These are phyloP conservation scores for Macadamia tetraphylla DNA, from an alignment of 164 flowering plant genomes.

Conservation along the genomic window DNA sequence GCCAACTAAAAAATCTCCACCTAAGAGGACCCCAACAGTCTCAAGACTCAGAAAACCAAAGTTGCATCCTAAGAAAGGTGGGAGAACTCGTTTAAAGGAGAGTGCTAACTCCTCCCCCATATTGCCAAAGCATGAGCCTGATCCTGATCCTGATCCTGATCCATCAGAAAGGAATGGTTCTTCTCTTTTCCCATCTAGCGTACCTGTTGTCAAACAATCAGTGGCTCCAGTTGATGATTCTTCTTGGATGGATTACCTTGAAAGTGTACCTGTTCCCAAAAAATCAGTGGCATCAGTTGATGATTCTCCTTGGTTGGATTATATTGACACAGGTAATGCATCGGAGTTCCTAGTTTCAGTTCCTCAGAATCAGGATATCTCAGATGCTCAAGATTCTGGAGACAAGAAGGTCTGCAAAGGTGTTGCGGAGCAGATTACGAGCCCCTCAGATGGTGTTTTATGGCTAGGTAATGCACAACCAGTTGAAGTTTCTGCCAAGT, in stretches of 20 bases:
- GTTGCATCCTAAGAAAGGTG: conserved; percentile 51
- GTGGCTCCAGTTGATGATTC: conserved; percentile 6
- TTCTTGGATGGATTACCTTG: conserved; percentile 17
- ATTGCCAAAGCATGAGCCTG: conserved; percentile 19
- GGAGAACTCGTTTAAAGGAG: conserved; percentile 36
- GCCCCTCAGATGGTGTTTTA: conserved; percentile 16
- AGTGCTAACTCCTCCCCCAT: conserved; percentile 21
- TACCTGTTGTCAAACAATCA: conserved; percentile 21
- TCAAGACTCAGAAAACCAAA: conserved; percentile 54
- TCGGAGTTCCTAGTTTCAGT: not conserved
- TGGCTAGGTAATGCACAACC: conserved; percentile 14
- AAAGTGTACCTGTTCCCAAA: conserved; percentile 21
- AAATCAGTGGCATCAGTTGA: conserved; percentile 9
- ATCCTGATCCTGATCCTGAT: conserved; percentile 10
- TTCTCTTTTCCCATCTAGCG: conserved; percentile 14
- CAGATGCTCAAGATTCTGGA: not conserved
- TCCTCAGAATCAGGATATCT: not conserved
- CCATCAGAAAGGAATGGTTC: conserved; percentile 26
- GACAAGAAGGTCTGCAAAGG: conserved; percentile 20
- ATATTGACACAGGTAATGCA: not conserved
- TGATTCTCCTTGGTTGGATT: conserved; percentile 16
- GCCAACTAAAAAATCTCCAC: conserved; percentile 64
- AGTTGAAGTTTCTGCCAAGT: conserved; percentile 11
- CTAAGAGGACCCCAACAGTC: conserved; percentile 36
- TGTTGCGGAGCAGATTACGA: not conserved